phyloP scores from a whole-genome alignment of 306 rosid genomes.

The Benincasa hispida region DNA sequence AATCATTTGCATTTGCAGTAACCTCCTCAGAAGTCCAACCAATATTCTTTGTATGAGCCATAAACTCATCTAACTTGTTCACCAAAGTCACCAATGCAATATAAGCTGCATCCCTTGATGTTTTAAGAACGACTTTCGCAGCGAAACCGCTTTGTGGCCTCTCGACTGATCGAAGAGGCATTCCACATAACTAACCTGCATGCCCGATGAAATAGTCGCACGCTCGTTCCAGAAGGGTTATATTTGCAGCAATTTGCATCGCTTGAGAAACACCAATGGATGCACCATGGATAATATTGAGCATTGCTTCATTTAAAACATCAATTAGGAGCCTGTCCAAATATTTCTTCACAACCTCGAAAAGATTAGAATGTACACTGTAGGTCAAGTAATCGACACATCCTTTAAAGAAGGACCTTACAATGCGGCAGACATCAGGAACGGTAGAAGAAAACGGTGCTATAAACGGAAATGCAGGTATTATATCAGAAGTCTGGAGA shows the following conservation, averaged over 20 bases:
- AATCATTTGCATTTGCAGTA: slow-evolving; percentile 48
- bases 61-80: slow-evolving; percentile 50
- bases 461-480: no score
- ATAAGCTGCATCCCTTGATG: slow-evolving; percentile 71
- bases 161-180: slow-evolving; percentile 35
- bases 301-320: no score
- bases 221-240: slow-evolving; percentile 75
- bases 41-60: slow-evolving; percentile 49
- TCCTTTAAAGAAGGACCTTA: no score
- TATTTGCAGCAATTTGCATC: slow-evolving; percentile 94
- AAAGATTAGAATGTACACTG: no score
- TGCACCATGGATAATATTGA: no score
- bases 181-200: slow-evolving; percentile 55
- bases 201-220: slow-evolving; percentile 72
- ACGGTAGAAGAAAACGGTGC: no score
- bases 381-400: no score
- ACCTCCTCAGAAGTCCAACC: slow-evolving; percentile 73
- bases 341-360: no score
- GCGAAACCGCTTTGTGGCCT: slow-evolving; percentile 52
- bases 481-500: no score
- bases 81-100: slow-evolving; percentile 44
- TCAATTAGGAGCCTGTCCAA: no score
- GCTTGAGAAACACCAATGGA: slow-evolving; percentile 65
- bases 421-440: no score
- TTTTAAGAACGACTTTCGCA: slow-evolving; percentile 60